Evolutionary conservation across 345 rosid species (phyloP), one percentile per base, ranked within the genome.

Genomic region (Arabis hirsuta): DNA sequence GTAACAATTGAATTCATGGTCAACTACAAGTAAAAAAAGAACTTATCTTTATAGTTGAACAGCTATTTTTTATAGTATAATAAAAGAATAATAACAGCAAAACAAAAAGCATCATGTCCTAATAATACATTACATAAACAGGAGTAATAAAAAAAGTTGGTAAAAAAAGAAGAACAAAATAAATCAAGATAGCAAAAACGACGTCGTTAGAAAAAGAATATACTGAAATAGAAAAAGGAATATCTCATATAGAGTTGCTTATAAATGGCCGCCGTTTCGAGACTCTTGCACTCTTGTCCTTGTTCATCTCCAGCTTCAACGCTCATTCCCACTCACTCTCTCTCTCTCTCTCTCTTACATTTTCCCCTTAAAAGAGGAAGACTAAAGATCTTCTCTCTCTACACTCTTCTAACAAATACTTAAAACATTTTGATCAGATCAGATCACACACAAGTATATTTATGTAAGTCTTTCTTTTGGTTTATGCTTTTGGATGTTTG

Each of bases 161-260:
- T 65, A 20, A 45, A 47, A 34, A 16, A 16, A 16, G 56, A 5
- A 5, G n/a, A n/a, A 41, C 11, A 19, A 9, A 32, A 67, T 3
- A 9, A 5, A 4, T n/a, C 8, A 13, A n/a, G 6, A 11, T 6
- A 24, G 6, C 41, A 24, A 45, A 69, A 54, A 76, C 79, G 74
- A 29, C 22, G 50, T 13, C 71, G 79, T 69, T 12, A 3, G 0
- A 13, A 1, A 11, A 19, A 38, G 79, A 76, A 76, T 69, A 76
- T 76, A 69, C 79, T 65, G 53, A 62, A 62, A 39, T 32, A 46
- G 20, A 41, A 26, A 57, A 62, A 38, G 60, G 79, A 76, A 75
- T 76, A 76, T 76, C 70, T 76, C 74, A 9, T 59, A 38, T 3
- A 22, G 74, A 69, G 65, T 38, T n/a, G 51, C 65, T 55, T 69